A percentile compares a stretch with the other conserved stretches of the same genome.
Conservation (phyloP, 495 filamentous ascomycete genomes). For the Penicillium parvum region DNA sequence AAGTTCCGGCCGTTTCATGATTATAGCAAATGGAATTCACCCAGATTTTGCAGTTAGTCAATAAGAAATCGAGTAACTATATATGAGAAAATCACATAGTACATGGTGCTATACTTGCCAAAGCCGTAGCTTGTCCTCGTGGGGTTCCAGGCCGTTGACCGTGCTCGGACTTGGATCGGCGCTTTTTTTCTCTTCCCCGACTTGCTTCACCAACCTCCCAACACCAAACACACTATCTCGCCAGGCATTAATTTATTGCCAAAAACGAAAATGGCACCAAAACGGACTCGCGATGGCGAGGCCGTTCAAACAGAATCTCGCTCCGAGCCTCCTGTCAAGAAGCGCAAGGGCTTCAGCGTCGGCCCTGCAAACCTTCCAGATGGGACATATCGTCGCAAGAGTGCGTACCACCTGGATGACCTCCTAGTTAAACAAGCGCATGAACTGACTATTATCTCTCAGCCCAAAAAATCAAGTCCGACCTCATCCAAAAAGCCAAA, state of each 20-base stretch:
- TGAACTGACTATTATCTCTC: slow-evolving; percentile 18
- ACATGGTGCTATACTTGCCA: not conserved
- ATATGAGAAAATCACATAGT: too few species aligned
- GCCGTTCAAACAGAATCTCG: slow-evolving; percentile 25
- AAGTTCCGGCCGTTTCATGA: not conserved
- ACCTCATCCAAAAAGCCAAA: slow-evolving; percentile 90
- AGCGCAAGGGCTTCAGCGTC: slow-evolving; percentile 67
- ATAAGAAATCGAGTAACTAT: too few species aligned
- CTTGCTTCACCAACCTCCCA: not conserved
- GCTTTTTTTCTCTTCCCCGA: slow-evolving; percentile 19
- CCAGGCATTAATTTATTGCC: not conserved
- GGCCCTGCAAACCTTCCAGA: slow-evolving; percentile 93
- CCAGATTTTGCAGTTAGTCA: too few species aligned
- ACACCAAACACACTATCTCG: not conserved
- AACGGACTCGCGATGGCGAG: slow-evolving; percentile 54
- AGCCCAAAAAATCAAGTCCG: slow-evolving; percentile 90
- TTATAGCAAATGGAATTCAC: too few species aligned
- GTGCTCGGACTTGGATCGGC: slow-evolving; percentile 17
- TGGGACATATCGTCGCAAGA: slow-evolving; percentile 85
- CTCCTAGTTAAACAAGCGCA: too few species aligned
- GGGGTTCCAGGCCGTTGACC: slow-evolving; percentile 6
- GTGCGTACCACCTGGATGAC: too few species aligned
- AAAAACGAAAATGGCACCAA: slow-evolving; percentile 58
- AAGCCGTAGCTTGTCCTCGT: not conserved
- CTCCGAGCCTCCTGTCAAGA: slow-evolving; percentile 46